Base-by-base conservation (phyloP, 1,284 basidiomycete genomes). In the Trametes versicolor region DNA sequence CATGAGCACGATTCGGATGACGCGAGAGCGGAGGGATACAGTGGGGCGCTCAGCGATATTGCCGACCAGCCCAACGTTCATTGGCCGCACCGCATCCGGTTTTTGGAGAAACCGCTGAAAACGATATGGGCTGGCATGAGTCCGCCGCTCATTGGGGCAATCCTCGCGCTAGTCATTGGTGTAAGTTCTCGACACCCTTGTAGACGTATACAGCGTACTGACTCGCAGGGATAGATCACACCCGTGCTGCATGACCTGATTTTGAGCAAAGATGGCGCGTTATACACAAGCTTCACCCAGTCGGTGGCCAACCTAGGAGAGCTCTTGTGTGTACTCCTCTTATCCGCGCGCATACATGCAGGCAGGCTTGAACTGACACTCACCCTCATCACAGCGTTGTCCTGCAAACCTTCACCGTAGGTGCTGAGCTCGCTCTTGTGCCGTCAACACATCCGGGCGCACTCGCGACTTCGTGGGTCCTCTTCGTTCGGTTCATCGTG, bases 351-450 rank as follows among this genome's bases (percentile, higher is more conserved):
- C 41, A 9, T n/a, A 19, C 23, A 29, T 56, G 45, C 8, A 32
- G 41, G 23, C 29, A n/a, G n/a, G n/a, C 0, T 47, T 32, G 29
- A 32, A 47, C 15, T 45, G 60, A 29, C 13, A 15, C 34, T 34
- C 12, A n/a, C 21, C 37, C 19, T 7, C 27, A 7, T 21, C 34
- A 12, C 45, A 77, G 75, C 57, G 74, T 76, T 39, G 71, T 67
- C 7, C 67, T 77, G 12, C 76, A 78, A 53, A 74, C 75, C 47
- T 76, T 77, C 67, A 69, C 65, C 27, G 74, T 78, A 48, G 75
- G 76, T 29, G 73, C 74, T 0, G 72, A 77, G 65, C 74, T 78
- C 56, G 75, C 73, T 2, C 61, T 73, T 21, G 72, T 76, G 10
- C 63, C 59, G 17, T 70, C 71, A 36, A 62, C 72, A 15, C 47